phyloP scores from a whole-genome alignment of 2,329 filamentous ascomycete species.

The Trichoderma asperellum region DNA sequence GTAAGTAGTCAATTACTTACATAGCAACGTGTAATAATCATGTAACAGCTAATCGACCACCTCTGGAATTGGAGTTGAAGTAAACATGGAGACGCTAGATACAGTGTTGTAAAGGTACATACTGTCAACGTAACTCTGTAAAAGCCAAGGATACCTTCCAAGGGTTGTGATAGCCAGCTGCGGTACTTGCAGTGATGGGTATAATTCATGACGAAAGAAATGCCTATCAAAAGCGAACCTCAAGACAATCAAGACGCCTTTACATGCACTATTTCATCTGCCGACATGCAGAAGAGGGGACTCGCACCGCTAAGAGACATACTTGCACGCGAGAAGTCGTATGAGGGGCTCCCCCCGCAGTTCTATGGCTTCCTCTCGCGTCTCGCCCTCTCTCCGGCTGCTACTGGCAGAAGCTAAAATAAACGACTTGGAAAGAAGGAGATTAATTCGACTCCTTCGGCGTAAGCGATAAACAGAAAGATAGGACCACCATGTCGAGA shows the following conservation, averaged over 20 bases:
- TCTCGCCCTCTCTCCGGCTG: not conserved
- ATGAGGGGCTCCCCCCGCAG: not conserved
- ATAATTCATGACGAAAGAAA: not conserved
- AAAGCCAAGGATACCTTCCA: not conserved
- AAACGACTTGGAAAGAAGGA: not conserved
- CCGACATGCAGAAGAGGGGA: not conserved
- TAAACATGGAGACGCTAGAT: not conserved
- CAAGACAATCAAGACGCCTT: not conserved
- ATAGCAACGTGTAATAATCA: not conserved
- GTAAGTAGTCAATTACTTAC: not conserved
- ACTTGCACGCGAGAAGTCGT: not conserved
- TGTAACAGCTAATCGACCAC: not conserved
- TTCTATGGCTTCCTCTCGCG: not conserved
- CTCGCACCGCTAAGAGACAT: not conserved
- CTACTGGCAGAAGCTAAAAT: not conserved
- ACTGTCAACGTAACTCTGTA: not conserved
- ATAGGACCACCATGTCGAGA: not conserved
- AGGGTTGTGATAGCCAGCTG: not conserved
- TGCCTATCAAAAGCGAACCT: not conserved
- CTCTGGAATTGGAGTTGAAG: not conserved
- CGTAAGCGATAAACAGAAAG: not conserved
- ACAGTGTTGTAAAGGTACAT: not conserved
- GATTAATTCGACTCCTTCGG: constrained; percentile 3
- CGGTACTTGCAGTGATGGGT: not conserved
- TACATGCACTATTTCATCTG: not conserved